Evolutionary conservation across 192 early-diverging fungal species (phyloP), one percentile per base, ranked within the genome.

Genomic region (Coemansia sp.): DNA sequence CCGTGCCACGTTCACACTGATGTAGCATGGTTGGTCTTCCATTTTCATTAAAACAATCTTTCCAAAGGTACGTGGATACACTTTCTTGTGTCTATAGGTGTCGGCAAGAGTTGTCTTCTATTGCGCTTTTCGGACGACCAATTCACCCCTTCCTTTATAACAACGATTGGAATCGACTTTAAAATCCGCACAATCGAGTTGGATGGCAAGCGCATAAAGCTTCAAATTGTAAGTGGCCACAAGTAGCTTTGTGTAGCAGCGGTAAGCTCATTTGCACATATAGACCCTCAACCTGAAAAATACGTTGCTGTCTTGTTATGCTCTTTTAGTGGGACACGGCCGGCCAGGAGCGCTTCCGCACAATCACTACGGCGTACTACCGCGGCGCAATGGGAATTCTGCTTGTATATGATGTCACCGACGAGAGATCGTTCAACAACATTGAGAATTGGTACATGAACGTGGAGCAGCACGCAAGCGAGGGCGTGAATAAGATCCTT

Each of bases 391-490:
- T 99, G 97, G 97, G 97, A 24, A 98, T 99, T 63, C 84, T 99
- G 66, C 83, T 99, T 58, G 93, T 94, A 8, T 99, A 99, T 82
- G 97, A 99, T 86, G 95, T 97, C 48, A 99, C 97, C 4, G 96
- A 99, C 74, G 97, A 99, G 80, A 89, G 94, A 52, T 97, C 95
- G 26, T 99, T 98, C 84, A 93, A 93, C 81, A 98, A 99, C 84
- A 96, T 99, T 70, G 89, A 97, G 74, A 99, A 97, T 86, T 99
- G 98, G 98, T 97, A 98, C 76, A 92, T 93, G 67, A 99, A 99
- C 83, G 97, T 99, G 75, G 98, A 99, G 78, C 96, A 99, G 76
- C 94, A 99, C 76, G 98, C 98, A 46, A 96, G 91, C 77, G 96
- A 98, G 77, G 96, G 95, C 60, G 98, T 99, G 16, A 97, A 97